A percentile compares a stretch with the other conserved stretches of the same genome.
phyloP scores from a whole-genome alignment of 306 rosid genomes.

The Myrica gale region DNA sequence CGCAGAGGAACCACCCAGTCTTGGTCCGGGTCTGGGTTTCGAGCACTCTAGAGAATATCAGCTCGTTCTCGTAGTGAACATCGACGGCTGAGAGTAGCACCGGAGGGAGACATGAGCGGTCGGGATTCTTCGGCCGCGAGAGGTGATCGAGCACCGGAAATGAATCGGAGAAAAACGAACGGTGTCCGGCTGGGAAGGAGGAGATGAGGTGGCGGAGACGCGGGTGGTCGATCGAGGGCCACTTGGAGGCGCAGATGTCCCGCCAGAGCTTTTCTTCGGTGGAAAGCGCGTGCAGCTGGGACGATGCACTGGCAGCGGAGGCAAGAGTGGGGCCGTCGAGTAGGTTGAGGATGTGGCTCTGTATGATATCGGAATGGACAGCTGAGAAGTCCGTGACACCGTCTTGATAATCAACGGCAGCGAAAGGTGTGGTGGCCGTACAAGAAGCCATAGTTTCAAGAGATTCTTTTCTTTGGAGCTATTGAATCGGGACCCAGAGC shows the following conservation, averaged over 20 bases:
- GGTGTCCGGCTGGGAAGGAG: constrained; percentile 57
- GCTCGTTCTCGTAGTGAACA: constrained; percentile 42
- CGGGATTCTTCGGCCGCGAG: neutral
- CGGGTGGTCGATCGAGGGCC: constrained; percentile 69
- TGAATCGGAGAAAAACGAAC: constrained; percentile 65
- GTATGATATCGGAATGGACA: constrained; percentile 61
- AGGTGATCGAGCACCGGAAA: constrained; percentile 50
- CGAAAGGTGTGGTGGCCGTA: neutral
- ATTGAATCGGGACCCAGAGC: too few species aligned
- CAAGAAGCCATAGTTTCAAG: constrained; percentile 18
- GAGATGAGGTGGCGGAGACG: constrained; percentile 32
- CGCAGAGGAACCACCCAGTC: constrained; percentile 53
- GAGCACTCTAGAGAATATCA: constrained; percentile 52
- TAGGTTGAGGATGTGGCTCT: constrained; percentile 61
- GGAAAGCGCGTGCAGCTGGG: constrained; percentile 54
- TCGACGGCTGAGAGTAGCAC: constrained; percentile 73
- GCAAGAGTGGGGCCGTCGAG: constrained; percentile 72
- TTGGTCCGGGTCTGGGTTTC: constrained; percentile 33
- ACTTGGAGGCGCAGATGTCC: constrained; percentile 40
- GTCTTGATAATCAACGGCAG: constrained; percentile 7
- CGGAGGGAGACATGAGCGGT: constrained; percentile 3
- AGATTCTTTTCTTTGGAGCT: too few species aligned
- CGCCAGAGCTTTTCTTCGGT: constrained; percentile 63
- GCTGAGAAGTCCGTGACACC: constrained; percentile 34
- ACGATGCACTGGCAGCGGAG: constrained; percentile 48